Conservation (phyloP, 192 early-diverging fungal genomes). For the Spizellomyces sp. region DNA sequence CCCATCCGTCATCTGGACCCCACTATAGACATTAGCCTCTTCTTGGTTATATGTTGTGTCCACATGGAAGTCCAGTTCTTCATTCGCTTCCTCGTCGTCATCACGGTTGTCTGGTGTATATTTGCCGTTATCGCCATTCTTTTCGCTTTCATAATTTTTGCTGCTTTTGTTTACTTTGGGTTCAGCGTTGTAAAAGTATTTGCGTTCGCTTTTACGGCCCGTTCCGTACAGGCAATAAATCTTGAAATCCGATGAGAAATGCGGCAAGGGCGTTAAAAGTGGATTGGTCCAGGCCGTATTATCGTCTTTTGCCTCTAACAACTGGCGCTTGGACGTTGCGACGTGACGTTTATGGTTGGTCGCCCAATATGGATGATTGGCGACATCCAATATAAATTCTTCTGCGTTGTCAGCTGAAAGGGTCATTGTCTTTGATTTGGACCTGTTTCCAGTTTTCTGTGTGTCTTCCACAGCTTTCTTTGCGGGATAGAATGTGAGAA, state of each 20-base stretch:
- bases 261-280: slow-evolving; percentile 68
- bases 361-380: slow-evolving; percentile 12
- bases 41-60: slow-evolving; percentile 42
- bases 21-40: slow-evolving; percentile 65
- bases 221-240: slow-evolving; percentile 85
- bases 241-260: slow-evolving; percentile 59
- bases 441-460: background rate
- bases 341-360: slow-evolving; percentile 44
- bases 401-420: background rate
- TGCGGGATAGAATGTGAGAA: slow-evolving; percentile 18
- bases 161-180: background rate
- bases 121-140: no score
- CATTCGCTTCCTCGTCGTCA: background rate
- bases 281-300: slow-evolving; percentile 77
- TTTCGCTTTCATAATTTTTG: no score
- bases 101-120: background rate
- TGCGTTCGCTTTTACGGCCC: slow-evolving; percentile 77
- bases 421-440: background rate
- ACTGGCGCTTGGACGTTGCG: slow-evolving; percentile 55
- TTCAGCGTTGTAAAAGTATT: slow-evolving; percentile 71
- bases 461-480: background rate
- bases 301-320: slow-evolving; percentile 60
- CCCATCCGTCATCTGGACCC: slow-evolving; percentile 70
- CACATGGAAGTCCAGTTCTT: slow-evolving; percentile 16
- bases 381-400: background rate